Base-by-base conservation (phyloP, 257 asterid species). In the Verbena officinalis region DNA sequence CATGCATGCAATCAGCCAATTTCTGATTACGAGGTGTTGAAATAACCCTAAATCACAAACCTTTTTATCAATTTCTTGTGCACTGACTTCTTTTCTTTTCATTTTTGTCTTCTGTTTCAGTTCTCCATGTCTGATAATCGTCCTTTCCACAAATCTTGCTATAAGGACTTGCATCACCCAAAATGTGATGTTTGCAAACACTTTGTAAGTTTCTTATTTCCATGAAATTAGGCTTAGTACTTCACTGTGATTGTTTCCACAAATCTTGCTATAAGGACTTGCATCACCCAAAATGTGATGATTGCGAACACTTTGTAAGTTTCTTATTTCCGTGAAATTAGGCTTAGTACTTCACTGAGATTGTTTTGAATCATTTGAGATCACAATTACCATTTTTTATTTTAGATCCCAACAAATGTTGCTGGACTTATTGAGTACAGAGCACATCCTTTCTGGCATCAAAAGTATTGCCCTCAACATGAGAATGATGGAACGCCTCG, bases 391-490 rank as follows among this genome's bases (percentile, higher is more conserved):
- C 10, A 7, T 2, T 4, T 4, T 36, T 36, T 36, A 3, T 1
- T 39, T 36, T 62, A 94, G 99, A 94, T 94, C 44, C 96, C 99
- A 40, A 86, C 96, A 31, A 91, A 90, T 72, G 74, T 73, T 44
- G 86, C 91, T 68, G 98, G 98, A 57, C 91, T 90, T 42, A 88
- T 94, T 12, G 99, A 94, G 83, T 94, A 86, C 76, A 80, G 98
- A 80, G 98, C 96, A 48, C 99, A 94, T 85, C 96, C 99, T 61
- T 91, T 90, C 86, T 94, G 99, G 99, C 88, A 73, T 63, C 96
- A 94, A 66, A 94, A 94, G 75, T 94, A 94, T 74, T 94, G 99
- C 71, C 99, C 98, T 9, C 68, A 88, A 44, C 99, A 94, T 42
- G 99, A 90, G 77, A 75, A 72, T 58, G 99, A 94, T 69, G 95